Base-by-base conservation (phyloP, 371 early-diverging fungal species). In the Mortierella sp. region DNA sequence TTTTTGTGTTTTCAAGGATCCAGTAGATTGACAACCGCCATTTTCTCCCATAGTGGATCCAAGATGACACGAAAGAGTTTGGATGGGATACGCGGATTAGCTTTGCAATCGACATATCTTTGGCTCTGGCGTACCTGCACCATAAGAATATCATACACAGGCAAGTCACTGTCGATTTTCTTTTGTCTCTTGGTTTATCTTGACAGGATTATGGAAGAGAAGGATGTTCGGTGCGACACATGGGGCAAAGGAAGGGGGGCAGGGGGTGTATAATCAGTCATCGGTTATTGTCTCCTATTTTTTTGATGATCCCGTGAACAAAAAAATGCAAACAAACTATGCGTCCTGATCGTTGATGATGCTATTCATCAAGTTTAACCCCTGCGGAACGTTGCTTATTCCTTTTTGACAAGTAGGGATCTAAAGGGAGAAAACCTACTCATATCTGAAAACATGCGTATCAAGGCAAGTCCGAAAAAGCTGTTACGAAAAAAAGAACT, bases 91-190 rank as follows among this genome's bases (percentile, higher is more conserved):
- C 81, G 19, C 48, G 82, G 12, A 72, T 87, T 56, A 82, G 82
- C 46, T 86, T 87, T 68, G 86, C 86, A 4, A 86, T 82, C 44
- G 88, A 87, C 59, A 81, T 82, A 15, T 84, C 86, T 1, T 56
- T 86, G 43, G 88, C 88, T 0, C 65, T 87, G 44, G 84, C 82
- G 15, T 87, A 85, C 59, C 76, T 87, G 39, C 88, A 87, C 64
- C 79, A 85, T 23, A 79, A 81, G 41, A 75, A 81, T 37, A 83
- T 87, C 39, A 87, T 87, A 58, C 88, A 87, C 63, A 57, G 87
- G 82, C 78, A 72, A 49, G 34, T 23, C 1, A 15, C 21, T 27
- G 4, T 8, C 21, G 12, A 26, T 15, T 23, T n/a, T 21, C n/a
- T 4, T 56, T 17, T 23, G 17, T 15, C 1, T 34, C 37, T 34